phyloP scores from a whole-genome alignment of 768 basidiomycete species.

The Tylopilus cervinicoccineus region DNA sequence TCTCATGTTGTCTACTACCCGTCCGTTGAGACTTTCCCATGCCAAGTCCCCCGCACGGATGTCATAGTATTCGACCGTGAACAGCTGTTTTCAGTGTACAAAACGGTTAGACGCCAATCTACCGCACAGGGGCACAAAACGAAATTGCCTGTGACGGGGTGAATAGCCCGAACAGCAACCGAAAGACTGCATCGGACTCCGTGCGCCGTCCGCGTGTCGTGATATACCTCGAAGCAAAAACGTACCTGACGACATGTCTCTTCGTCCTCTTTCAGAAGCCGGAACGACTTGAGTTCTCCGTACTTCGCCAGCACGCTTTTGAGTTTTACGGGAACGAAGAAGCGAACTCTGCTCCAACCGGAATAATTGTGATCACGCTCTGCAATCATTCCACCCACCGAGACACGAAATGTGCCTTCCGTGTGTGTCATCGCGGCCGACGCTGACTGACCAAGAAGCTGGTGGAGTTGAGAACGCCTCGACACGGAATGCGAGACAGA shows the following conservation, averaged over 20 bases:
- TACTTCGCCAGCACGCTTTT: slow-evolving; percentile 28
- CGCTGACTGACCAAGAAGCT: slow-evolving; percentile 49
- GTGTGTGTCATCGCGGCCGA: slow-evolving; percentile 48
- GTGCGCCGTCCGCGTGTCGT: neutral
- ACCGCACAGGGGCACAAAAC: neutral
- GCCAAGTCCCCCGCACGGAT: slow-evolving; percentile 54
- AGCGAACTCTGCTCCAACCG: slow-evolving; percentile 21
- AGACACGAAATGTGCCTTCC: slow-evolving; percentile 50
- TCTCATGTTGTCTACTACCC: slow-evolving; percentile 48
- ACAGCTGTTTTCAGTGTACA: slow-evolving; percentile 34
- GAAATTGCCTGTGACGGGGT: slow-evolving; percentile 1
- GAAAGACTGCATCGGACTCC: slow-evolving; percentile 3
- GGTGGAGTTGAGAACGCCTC: slow-evolving; percentile 3
- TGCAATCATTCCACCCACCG: slow-evolving; percentile 30
- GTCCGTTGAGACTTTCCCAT: slow-evolving; percentile 45
- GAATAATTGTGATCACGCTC: slow-evolving; percentile 22
- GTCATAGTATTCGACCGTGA: slow-evolving; percentile 67
- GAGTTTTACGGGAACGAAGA: slow-evolving; percentile 27
- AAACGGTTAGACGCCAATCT: slow-evolving; percentile 14
- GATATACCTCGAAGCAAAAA: slow-evolving; percentile 3
- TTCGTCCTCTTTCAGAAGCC: slow-evolving; percentile 22
- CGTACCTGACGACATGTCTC: slow-evolving; percentile 28
- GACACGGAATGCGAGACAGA: slow-evolving; percentile 4
- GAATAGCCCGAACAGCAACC: slow-evolving; percentile 5
- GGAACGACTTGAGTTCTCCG: slow-evolving; percentile 30